phyloP scores from a whole-genome alignment of 306 rosid genomes.

The Prunus kanzakura region DNA sequence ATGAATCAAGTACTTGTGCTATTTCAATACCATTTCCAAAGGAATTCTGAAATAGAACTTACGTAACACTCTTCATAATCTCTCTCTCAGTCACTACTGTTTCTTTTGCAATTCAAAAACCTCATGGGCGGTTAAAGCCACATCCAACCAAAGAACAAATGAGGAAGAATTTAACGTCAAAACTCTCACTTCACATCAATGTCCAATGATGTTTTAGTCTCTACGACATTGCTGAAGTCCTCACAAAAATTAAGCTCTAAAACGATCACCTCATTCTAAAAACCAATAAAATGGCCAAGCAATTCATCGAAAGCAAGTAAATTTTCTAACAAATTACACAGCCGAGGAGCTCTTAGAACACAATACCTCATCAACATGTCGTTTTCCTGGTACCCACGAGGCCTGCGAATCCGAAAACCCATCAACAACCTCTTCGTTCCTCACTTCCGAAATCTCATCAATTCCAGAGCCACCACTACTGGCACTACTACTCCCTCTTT shows the following conservation, averaged over 20 bases:
- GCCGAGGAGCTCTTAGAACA: constrained; percentile 1
- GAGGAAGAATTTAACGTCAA: neutral
- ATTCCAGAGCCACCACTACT: constrained; percentile 44
- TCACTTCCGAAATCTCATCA: constrained; percentile 46
- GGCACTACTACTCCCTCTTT: constrained; percentile 66
- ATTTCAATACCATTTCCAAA: neutral
- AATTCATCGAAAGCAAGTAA: neutral
- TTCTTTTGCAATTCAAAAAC: neutral
- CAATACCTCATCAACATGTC: constrained; percentile 67
- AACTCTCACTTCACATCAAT: neutral
- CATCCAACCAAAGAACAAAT: neutral
- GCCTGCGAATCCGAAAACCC: constrained; percentile 39
- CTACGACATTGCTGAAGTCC: neutral
- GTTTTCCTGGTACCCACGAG: constrained; percentile 57
- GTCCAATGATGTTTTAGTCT: neutral
- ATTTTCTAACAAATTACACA: neutral
- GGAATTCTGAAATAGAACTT: neutral
- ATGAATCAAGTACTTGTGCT: neutral
- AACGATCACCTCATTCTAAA: neutral
- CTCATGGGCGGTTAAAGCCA: neutral
- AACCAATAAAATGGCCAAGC: neutral
- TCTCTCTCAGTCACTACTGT: neutral
- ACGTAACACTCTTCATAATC: neutral
- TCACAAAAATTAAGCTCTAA: neutral
- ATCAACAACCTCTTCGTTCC: constrained; percentile 36